A percentile compares a stretch with the other conserved stretches of the same genome.
Evolutionary conservation across 2,329 filamentous ascomycete genomes (phyloP).

Genomic region (Nothophoma quercina): DNA sequence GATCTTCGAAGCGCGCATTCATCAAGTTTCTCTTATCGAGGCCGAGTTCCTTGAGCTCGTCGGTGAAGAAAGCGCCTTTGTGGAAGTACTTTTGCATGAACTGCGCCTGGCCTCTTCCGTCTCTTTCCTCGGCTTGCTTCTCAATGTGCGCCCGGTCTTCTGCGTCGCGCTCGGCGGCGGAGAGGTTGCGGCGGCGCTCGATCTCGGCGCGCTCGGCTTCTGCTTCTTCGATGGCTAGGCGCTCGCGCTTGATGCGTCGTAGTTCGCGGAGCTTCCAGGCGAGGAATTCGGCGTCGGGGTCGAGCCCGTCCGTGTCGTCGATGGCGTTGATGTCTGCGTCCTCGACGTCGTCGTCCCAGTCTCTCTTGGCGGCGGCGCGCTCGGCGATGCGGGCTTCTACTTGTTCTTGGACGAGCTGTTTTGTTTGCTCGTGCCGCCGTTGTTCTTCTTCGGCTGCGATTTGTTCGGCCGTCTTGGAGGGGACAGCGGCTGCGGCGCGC

Average conservation of each 20-base stretch:
- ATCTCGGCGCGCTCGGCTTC: constrained; percentile 89
- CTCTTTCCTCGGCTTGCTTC: constrained; percentile 78
- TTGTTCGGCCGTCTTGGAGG: constrained; percentile 49
- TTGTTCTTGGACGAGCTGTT: constrained; percentile 86
- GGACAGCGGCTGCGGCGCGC: constrained; percentile 53
- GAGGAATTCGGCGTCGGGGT: constrained; percentile 86
- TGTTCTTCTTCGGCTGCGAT: constrained; percentile 59
- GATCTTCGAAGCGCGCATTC: constrained; percentile 85
- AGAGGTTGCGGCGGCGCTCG: constrained; percentile 86
- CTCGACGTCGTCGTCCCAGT: constrained; percentile 77
- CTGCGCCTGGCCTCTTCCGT: constrained; percentile 78
- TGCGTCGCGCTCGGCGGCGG: constrained; percentile 80
- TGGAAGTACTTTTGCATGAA: constrained; percentile 98
- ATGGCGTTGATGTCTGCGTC: constrained; percentile 77
- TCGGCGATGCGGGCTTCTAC: constrained; percentile 82
- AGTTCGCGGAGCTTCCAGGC: constrained; percentile 95
- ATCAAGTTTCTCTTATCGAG: constrained; percentile 84
- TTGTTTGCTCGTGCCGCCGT: constrained; percentile 73
- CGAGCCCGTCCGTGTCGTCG: constrained; percentile 86
- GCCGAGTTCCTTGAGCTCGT: constrained; percentile 77
- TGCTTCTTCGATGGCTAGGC: constrained; percentile 80
- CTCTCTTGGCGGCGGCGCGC: constrained; percentile 76
- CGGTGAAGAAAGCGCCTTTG: constrained; percentile 93
- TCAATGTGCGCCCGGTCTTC: constrained; percentile 84
- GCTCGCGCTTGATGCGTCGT: constrained; percentile 84